Evolutionary conservation across 257 asterid species (phyloP).

Genomic region (Nicotiana benthamiana): DNA sequence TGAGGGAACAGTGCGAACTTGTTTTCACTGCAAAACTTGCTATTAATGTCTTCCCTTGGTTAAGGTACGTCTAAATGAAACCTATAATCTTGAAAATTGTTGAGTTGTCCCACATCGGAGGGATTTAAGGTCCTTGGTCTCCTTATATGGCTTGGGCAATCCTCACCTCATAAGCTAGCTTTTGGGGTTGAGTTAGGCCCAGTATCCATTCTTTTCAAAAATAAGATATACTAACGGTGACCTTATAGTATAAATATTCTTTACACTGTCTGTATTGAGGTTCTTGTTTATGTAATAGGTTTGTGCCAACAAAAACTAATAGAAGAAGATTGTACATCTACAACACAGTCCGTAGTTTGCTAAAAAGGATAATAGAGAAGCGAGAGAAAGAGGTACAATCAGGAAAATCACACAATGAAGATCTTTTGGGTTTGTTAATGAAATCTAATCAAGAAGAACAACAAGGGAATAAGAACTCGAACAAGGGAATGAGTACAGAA

Average conservation of each 20-base stretch:
- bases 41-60: slow-evolving; percentile 18
- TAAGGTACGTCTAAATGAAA: not conserved
- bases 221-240: too few relatives aligned
- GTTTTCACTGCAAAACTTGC: slow-evolving; percentile 11
- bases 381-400: not conserved
- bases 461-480: not conserved
- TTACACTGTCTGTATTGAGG: too few relatives aligned
- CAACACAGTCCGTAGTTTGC: slow-evolving; percentile 9
- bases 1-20: slow-evolving; percentile 15
- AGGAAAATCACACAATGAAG: not conserved
- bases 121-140: too few relatives aligned
- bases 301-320: slow-evolving; percentile 23
- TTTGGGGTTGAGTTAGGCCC: too few relatives aligned
- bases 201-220: too few relatives aligned
- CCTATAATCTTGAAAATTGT: too few relatives aligned
- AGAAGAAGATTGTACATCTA: slow-evolving; percentile 22
- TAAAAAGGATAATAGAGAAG: not conserved
- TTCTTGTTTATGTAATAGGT: slow-evolving; percentile 1
- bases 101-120: too few relatives aligned
- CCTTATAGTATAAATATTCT: too few relatives aligned
- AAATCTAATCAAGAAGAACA: slow-evolving; percentile 8
- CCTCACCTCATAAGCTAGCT: too few relatives aligned
- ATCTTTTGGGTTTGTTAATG: slow-evolving; percentile 18
- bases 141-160: too few relatives aligned
- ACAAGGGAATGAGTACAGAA: slow-evolving; percentile 14